These are phyloP conservation scores for Podaxis carcinomalis DNA, from an alignment of 768 basidiomycete species.

Conservation along the genomic window DNA sequence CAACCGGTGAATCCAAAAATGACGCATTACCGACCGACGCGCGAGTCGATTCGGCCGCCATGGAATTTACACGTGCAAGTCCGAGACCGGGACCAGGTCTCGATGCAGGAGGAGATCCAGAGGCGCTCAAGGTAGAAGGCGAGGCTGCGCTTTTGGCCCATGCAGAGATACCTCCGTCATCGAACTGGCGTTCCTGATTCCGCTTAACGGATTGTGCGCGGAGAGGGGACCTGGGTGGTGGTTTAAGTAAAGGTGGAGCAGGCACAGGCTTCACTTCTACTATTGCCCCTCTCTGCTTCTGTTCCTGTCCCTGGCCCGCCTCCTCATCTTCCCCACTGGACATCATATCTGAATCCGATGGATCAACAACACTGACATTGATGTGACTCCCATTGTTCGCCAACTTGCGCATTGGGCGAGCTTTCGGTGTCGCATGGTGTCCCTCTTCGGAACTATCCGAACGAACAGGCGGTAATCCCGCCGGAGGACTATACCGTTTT, in stretches of 20 bases:
- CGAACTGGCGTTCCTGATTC: constrained; percentile 10
- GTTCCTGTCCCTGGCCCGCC: constrained; percentile 16
- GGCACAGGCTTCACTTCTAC: constrained; percentile 32
- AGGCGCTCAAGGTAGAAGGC: constrained; percentile 13
- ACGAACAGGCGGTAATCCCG: constrained; percentile 44
- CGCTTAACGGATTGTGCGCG: constrained; percentile 32
- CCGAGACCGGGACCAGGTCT: neutral
- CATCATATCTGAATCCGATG: constrained; percentile 17
- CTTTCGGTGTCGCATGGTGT: neutral
- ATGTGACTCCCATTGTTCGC: neutral
- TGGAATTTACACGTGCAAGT: constrained; percentile 17
- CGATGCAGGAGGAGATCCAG: neutral
- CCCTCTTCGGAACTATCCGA: constrained; percentile 53
- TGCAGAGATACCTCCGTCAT: constrained; percentile 26
- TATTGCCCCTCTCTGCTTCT: constrained; percentile 7
- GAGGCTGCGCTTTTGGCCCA: constrained; percentile 27
- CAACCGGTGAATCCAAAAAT: constrained; percentile 23
- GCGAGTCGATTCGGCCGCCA: constrained; percentile 29
- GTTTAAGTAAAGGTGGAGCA: constrained; percentile 32
- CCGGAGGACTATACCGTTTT: constrained; percentile 50
- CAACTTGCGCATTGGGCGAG: constrained; percentile 8
- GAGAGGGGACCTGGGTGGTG: constrained; percentile 47
- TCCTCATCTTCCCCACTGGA: constrained; percentile 11
- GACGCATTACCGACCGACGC: constrained; percentile 35
- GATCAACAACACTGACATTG: constrained; percentile 7